Percentiles rank a stretch among this genome's conserved stretches.
Conservation (phyloP, 2,329 filamentous ascomycete species). For the Colletotrichum caudatum region DNA sequence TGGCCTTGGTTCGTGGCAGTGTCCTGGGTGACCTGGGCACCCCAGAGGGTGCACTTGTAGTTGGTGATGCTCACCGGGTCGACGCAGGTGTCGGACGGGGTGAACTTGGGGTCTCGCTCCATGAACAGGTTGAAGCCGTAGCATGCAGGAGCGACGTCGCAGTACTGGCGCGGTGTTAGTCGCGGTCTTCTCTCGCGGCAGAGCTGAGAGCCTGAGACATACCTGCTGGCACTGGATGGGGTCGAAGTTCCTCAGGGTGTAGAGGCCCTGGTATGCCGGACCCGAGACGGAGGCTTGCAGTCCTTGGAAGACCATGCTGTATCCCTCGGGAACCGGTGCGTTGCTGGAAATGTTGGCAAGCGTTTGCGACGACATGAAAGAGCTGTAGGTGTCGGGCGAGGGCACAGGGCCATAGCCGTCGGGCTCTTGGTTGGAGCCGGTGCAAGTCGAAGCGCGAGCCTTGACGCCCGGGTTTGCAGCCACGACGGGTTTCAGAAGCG, state of each 20-base stretch:
- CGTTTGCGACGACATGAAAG: slow-evolving; percentile 12
- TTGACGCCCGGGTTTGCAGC: neutral
- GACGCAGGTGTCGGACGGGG: slow-evolving; percentile 16
- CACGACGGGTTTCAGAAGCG: neutral
- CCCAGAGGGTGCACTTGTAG: slow-evolving; percentile 33
- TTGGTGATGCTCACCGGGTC: slow-evolving; percentile 28
- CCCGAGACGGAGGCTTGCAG: slow-evolving; percentile 1
- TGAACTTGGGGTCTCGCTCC: slow-evolving; percentile 25
- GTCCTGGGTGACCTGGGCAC: neutral
- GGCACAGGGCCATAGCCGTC: slow-evolving; percentile 15
- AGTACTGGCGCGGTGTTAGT: slow-evolving; percentile 14
- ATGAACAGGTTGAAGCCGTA: slow-evolving; percentile 32
- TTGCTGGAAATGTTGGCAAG: neutral
- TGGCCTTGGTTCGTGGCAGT: slow-evolving; percentile 38
- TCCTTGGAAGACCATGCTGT: neutral
- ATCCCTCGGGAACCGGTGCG: neutral
- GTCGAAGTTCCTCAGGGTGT: slow-evolving; percentile 22
- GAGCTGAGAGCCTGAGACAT: neutral
- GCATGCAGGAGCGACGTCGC: slow-evolving; percentile 32
- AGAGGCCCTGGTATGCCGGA: slow-evolving; percentile 7
- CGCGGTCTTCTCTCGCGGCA: too few relatives aligned
- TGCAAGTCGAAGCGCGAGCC: slow-evolving; percentile 1
- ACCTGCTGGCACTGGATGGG: slow-evolving; percentile 34
- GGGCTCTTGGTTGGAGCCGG: slow-evolving; percentile 6
- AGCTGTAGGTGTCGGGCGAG: slow-evolving; percentile 12